These are phyloP conservation scores for Aspergillus taichungensis DNA, from an alignment of 495 filamentous ascomycete species.

Conservation along the genomic window DNA sequence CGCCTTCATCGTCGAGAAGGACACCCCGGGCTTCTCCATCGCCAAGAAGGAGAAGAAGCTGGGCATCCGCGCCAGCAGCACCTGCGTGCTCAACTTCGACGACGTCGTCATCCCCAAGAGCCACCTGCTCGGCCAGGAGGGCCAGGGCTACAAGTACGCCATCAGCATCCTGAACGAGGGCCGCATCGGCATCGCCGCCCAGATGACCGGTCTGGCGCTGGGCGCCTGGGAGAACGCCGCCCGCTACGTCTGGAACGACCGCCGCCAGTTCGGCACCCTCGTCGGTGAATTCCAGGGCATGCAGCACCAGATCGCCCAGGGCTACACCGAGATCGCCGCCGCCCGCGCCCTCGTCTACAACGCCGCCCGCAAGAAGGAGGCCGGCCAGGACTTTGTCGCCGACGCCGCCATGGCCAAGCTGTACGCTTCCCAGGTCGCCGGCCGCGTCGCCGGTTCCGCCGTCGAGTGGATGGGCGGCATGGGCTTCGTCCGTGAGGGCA, in stretches of 20 bases:
- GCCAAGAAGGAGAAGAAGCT: conserved; percentile 99
- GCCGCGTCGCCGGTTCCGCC: conserved; percentile 73
- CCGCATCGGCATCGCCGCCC: conserved; percentile 92
- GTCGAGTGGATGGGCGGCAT: conserved; percentile 99
- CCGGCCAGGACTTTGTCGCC: conserved; percentile 84
- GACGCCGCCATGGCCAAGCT: conserved; percentile 99
- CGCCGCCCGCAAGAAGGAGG: conserved; percentile 95
- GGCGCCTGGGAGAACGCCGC: conserved; percentile 96
- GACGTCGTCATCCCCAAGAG: conserved; percentile 84
- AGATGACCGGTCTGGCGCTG: conserved; percentile 95
- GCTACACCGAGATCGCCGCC: conserved; percentile 85
- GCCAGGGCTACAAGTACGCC: conserved; percentile 95
- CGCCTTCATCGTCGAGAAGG: conserved; percentile 91
- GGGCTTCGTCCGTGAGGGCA: conserved; percentile 90
- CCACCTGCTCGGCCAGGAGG: conserved; percentile 79
- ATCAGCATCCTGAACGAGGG: conserved; percentile 96
- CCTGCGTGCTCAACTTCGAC: conserved; percentile 95
- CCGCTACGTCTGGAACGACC: conserved; percentile 90
- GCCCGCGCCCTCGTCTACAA: conserved; percentile 93
- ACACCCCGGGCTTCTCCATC: conserved; percentile 79
- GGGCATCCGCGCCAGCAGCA: conserved; percentile 89
- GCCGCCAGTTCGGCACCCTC: conserved; percentile 88
- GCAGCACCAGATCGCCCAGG: conserved; percentile 97
- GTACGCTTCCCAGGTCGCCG: conserved; percentile 87
- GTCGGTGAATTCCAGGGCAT: conserved; percentile 97